phyloP scores from a whole-genome alignment of 2,329 filamentous ascomycete species.

The Aspergillus ibericus region DNA sequence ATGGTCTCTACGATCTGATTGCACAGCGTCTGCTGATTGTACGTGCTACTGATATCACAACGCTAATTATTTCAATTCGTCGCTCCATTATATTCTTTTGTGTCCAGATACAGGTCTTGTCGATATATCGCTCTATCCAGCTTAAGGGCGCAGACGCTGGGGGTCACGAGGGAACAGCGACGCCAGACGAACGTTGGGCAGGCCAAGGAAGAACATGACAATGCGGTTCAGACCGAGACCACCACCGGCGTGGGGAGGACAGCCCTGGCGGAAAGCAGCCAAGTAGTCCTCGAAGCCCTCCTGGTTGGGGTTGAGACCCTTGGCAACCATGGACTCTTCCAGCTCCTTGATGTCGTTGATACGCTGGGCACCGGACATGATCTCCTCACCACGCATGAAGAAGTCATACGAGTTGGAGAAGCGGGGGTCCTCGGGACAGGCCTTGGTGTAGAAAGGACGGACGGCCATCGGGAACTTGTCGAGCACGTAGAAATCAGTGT shows the following conservation, averaged over 20 bases:
- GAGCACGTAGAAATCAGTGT: constrained; percentile 93
- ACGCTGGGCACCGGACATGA: constrained; percentile 67
- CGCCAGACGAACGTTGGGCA: constrained; percentile 63
- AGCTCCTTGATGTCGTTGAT: constrained; percentile 63
- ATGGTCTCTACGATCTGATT: too few species aligned
- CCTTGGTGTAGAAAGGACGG: constrained; percentile 89
- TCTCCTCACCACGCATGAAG: constrained; percentile 71
- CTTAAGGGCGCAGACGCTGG: constrained; percentile 50
- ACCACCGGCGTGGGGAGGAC: constrained; percentile 64
- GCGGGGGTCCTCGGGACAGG: constrained; percentile 65
- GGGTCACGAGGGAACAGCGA: constrained; percentile 66
- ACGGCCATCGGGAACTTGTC: constrained; percentile 93
- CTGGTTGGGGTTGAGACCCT: constrained; percentile 59
- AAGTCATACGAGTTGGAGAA: constrained; percentile 70
- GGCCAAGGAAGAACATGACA: constrained; percentile 65
- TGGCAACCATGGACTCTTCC: constrained; percentile 57
- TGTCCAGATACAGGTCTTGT: constrained; percentile 7
- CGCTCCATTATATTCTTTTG: constrained; percentile 18
- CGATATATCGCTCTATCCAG: background rate
- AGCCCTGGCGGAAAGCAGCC: constrained; percentile 64
- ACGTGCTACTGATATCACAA: background rate
- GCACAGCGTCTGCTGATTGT: too few species aligned
- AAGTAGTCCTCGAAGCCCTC: constrained; percentile 65
- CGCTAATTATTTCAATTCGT: constrained; percentile 11
- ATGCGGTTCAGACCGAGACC: constrained; percentile 67